These are phyloP conservation scores for Cutaneotrichosporon daszewskae DNA, from an alignment of 1,284 basidiomycete genomes.

Conservation along the genomic window DNA sequence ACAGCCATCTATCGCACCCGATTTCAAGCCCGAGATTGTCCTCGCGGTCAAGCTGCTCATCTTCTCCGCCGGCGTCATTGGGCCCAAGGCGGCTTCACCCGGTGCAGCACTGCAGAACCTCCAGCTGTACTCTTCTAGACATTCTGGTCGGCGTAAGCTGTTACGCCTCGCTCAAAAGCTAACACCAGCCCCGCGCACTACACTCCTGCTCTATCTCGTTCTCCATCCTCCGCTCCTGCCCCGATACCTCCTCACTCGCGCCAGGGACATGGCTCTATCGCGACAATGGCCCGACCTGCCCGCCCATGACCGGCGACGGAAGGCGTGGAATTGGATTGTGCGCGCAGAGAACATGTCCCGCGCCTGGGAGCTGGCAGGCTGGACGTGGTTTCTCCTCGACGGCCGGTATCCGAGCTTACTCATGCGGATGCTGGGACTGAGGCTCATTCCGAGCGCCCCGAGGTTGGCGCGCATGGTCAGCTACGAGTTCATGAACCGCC, in stretches of 20 bases:
- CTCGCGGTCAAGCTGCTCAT: conserved; percentile 70
- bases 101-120: conserved; percentile 88
- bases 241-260: conserved; percentile 69
- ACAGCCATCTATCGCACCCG: conserved; percentile 59
- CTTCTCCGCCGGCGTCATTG: conserved; percentile 82
- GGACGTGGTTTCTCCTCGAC: conserved; percentile 76
- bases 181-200: conserved; percentile 46
- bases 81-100: conserved; percentile 69
- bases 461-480: conserved; percentile 78
- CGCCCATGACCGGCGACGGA: conserved; percentile 64
- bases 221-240: conserved; percentile 63
- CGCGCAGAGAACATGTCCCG: conserved; percentile 61
- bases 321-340: conserved; percentile 67
- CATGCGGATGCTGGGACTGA: conserved; percentile 74
- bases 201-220: conserved; percentile 62
- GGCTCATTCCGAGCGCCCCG: conserved; percentile 66
- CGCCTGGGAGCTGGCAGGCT: conserved; percentile 63
- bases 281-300: conserved; percentile 85
- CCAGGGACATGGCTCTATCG: conserved; percentile 70
- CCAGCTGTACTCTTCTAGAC: neutral
- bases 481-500: conserved; percentile 98
- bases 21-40: conserved; percentile 73
- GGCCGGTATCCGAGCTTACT: conserved; percentile 81
- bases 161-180: too few relatives aligned
- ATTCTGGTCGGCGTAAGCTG: too few relatives aligned